phyloP scores from a whole-genome alignment of 192 early-diverging fungal genomes.

The Gamsiella multidivaricata region DNA sequence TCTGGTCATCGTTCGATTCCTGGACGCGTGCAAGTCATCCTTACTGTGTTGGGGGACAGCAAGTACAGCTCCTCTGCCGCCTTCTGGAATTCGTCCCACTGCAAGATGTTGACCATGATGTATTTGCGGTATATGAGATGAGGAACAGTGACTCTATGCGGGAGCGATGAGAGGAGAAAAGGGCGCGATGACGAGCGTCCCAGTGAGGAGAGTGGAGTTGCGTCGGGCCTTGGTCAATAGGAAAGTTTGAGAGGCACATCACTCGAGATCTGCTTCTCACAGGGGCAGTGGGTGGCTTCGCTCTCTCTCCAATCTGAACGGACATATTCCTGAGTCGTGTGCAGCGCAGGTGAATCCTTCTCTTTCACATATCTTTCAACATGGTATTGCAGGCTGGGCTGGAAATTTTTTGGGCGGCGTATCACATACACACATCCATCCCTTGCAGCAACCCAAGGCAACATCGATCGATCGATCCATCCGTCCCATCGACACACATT shows the following conservation, averaged over 20 bases:
- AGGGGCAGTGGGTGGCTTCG: background rate
- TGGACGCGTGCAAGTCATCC: background rate
- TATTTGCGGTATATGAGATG: background rate
- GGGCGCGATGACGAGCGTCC: background rate
- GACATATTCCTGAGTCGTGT: background rate
- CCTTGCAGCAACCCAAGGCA: background rate
- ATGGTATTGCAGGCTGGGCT: slow-evolving; percentile 12
- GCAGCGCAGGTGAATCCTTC: slow-evolving; percentile 9
- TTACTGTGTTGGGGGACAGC: slow-evolving; percentile 69
- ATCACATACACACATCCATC: slow-evolving; percentile 19
- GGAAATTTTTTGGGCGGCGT: slow-evolving; percentile 10
- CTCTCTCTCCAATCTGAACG: background rate
- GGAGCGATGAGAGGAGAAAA: background rate
- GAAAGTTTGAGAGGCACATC: too few relatives aligned
- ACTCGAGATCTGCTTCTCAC: background rate
- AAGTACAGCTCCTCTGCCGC: slow-evolving; percentile 78
- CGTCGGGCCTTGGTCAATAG: too few relatives aligned
- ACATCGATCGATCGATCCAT: slow-evolving; percentile 6
- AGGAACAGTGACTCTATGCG: background rate
- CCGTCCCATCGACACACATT: background rate
- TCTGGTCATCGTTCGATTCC: background rate
- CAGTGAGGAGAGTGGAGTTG: background rate
- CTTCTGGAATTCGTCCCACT: slow-evolving; percentile 82
- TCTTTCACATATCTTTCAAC: slow-evolving; percentile 38
- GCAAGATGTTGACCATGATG: slow-evolving; percentile 75